Base-by-base conservation (phyloP, 2,329 filamentous ascomycete genomes). In the Cladosporium sp. region DNA sequence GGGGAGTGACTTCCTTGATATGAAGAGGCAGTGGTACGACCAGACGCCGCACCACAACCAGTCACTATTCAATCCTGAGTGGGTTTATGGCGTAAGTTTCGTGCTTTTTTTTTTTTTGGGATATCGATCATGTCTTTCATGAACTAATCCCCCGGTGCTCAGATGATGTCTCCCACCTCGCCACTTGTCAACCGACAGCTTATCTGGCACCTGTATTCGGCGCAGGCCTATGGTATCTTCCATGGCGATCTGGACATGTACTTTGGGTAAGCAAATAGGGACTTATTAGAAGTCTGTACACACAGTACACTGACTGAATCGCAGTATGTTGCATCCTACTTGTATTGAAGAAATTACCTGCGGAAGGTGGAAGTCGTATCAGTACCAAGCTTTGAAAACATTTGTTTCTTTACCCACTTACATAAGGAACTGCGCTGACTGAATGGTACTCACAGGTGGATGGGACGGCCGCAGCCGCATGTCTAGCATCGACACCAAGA, bases 141-240 rank as follows among this genome's bases (percentile, higher is more conserved):
- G 24, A 24, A 30, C 28, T 30, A 6, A 30, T 6, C 28, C 28
- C 4, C 28, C 28, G 28, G 6, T 30, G 28, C 28, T 30, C 30
- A 65, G 64, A 82, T 82, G 80, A 82, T 82, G 78, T 76, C 78
- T 4, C 81, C 81, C 0, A 81, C 79, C 4, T 77, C 81, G 12
- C 82, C 82, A 0, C 71, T 75, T 11, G 76, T 74, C 8, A 82
- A 82, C 69, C 82, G 81, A 59, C 78, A 82, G 64, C 77, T 84
- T 34, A 78, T 84, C 68, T 84, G 82, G 82, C 82, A 84, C 67
- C 66, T 80, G 12, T 84, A 84, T 71, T 81, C 78, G 6, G 78
- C 78, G 0, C 82, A 84, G 74, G 82, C 82, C 1, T 84, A 84
- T 66, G 82, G 81, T 1, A 82, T 84, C 59, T 84, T 84, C 76